Evolutionary conservation across 2,329 filamentous ascomycete genomes (phyloP).

Genomic region (Aspergillus clavatus): DNA sequence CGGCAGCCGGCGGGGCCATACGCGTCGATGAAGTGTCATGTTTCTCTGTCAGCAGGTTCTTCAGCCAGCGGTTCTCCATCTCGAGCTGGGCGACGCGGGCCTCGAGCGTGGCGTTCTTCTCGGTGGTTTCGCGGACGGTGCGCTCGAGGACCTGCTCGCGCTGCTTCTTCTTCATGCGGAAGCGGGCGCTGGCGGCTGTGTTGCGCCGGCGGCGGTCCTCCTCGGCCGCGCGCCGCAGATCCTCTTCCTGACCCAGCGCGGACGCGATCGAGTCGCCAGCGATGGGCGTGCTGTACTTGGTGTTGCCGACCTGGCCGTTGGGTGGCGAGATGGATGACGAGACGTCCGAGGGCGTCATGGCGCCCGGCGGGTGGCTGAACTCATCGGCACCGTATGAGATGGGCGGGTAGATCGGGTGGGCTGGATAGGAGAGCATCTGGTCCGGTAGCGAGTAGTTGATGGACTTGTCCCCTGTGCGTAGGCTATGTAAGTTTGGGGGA

Average conservation of each 20-base stretch:
- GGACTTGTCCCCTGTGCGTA: constrained; percentile 29
- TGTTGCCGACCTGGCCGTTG: constrained; percentile 37
- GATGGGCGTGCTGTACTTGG: constrained; percentile 38
- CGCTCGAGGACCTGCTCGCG: constrained; percentile 80
- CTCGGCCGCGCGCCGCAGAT: constrained; percentile 69
- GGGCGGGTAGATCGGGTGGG: constrained; percentile 36
- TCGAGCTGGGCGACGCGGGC: constrained; percentile 70
- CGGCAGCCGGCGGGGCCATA: constrained; percentile 22
- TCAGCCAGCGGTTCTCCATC: constrained; percentile 77
- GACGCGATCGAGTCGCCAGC: constrained; percentile 38
- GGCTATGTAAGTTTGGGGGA: constrained; percentile 27
- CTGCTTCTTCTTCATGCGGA: constrained; percentile 95
- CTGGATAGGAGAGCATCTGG: constrained; percentile 37
- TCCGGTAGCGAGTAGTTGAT: constrained; percentile 37
- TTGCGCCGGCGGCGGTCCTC: constrained; percentile 88
- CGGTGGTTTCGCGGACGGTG: constrained; percentile 75
- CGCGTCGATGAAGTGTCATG: constrained; percentile 46
- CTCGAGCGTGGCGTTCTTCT: constrained; percentile 71
- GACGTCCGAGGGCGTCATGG: constrained; percentile 39
- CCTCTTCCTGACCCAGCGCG: constrained; percentile 61
- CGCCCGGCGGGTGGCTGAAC: constrained; percentile 31
- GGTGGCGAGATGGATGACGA: constrained; percentile 41
- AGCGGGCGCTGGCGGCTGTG: constrained; percentile 81
- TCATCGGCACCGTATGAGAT: constrained; percentile 36
- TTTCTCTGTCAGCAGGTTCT: constrained; percentile 76